Percentiles rank a stretch among this genome's conserved stretches.
phyloP scores from a whole-genome alignment of 2,329 filamentous ascomycete species.

The Penicillium oxalicum region DNA sequence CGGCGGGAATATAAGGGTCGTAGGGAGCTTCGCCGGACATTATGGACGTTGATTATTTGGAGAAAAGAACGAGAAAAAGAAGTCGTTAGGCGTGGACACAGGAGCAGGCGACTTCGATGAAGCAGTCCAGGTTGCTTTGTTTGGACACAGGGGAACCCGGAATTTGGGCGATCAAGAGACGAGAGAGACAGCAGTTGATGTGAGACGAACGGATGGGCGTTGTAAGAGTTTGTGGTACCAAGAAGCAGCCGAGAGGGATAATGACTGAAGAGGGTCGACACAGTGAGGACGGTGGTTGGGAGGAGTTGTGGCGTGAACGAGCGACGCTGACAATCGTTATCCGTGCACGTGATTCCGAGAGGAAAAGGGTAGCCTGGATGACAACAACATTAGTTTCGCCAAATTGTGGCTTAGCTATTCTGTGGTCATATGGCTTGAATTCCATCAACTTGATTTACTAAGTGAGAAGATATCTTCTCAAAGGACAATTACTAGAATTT shows the following conservation, averaged over 20 bases:
- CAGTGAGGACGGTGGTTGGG: neutral
- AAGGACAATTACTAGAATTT: too few relatives aligned
- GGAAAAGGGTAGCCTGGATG: neutral
- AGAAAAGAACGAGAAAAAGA: constrained; percentile 8
- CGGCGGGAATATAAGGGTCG: constrained; percentile 81
- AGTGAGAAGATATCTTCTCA: too few relatives aligned
- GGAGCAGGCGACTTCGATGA: constrained; percentile 8
- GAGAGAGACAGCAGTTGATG: too few relatives aligned
- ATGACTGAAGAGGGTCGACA: constrained; percentile 1
- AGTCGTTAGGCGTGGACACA: constrained; percentile 8
- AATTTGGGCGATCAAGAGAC: constrained; percentile 1
- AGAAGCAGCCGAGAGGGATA: neutral
- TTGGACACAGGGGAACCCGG: constrained; percentile 12
- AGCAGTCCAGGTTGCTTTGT: constrained; percentile 16
- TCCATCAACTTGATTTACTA: too few relatives aligned
- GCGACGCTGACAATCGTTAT: constrained; percentile 1
- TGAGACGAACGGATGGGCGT: neutral
- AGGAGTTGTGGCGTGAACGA: constrained; percentile 1
- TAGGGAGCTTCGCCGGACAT: constrained; percentile 62
- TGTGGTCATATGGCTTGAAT: too few relatives aligned
- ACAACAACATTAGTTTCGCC: too few relatives aligned
- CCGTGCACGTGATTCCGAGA: constrained; percentile 16
- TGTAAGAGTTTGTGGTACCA: neutral
- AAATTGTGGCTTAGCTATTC: neutral
- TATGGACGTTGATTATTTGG: constrained; percentile 20